Percentiles rank a stretch among this genome's conserved stretches.
phyloP scores from a whole-genome alignment of 2,329 filamentous ascomycete genomes.

The Colletotrichum sansevieriae region DNA sequence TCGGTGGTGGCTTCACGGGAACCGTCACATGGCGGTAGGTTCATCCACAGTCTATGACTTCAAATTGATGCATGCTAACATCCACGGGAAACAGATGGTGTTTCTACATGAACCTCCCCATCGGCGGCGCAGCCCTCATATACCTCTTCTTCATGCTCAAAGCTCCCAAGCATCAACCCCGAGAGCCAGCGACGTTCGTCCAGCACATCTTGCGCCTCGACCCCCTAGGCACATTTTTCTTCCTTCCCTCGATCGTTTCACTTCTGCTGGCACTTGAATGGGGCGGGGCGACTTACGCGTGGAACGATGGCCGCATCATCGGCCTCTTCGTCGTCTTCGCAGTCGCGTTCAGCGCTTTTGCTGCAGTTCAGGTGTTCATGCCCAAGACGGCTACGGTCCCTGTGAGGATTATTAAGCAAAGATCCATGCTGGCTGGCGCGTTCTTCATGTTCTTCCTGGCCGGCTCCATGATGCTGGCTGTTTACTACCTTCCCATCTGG shows the following conservation, averaged over 20 bases:
- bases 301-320: slow-evolving; percentile 66
- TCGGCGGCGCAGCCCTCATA: slow-evolving; percentile 64
- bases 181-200: slow-evolving; percentile 49
- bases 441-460: slow-evolving; percentile 62
- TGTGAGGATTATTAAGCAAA: slow-evolving; percentile 64
- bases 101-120: slow-evolving; percentile 71
- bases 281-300: slow-evolving; percentile 68
- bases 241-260: slow-evolving; percentile 70
- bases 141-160: slow-evolving; percentile 64
- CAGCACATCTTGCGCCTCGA: slow-evolving; percentile 67
- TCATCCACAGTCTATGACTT: background rate
- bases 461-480: slow-evolving; percentile 65
- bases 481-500: slow-evolving; percentile 69
- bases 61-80: background rate
- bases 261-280: slow-evolving; percentile 74
- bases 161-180: slow-evolving; percentile 50
- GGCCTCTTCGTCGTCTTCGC: slow-evolving; percentile 66
- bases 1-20: slow-evolving; percentile 67
- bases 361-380: slow-evolving; percentile 64
- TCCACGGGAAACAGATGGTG: slow-evolving; percentile 58
- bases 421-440: slow-evolving; percentile 64
- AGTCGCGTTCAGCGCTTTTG: slow-evolving; percentile 61
- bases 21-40: slow-evolving; percentile 60
- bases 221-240: slow-evolving; percentile 69
- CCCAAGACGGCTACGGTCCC: slow-evolving; percentile 70